Base-by-base conservation (phyloP, 2,329 filamentous ascomycete genomes). In the Penicillium sclerotiorum region DNA sequence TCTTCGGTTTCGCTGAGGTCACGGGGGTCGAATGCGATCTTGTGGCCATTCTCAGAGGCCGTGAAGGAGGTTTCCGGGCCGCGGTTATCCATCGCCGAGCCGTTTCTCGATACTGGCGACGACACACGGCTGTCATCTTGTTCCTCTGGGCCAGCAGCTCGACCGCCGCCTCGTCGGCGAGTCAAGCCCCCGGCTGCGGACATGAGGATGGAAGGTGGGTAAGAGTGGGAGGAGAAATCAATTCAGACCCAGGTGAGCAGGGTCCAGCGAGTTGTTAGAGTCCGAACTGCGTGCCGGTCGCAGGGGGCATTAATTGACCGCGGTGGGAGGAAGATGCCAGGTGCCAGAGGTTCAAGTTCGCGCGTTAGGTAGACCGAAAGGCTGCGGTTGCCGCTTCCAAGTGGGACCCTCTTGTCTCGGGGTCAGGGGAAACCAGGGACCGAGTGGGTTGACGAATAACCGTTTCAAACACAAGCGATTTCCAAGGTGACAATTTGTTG, bases 1-100 rank as follows among this genome's bases (percentile, higher is more conserved):
- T 99, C 94, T 61, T 88, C 90, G 74, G 86, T 96, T 80, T 99
- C 94, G 77, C 88, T 95, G 66, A 99, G 95, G 74, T 99, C 94
- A 73, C 93, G 83, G 52, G 94, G 94, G 73, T 99, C 94, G 72
- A 90, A 99, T 50, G 92, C 94, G 73, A 99, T 97, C 81, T 95
- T 96, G 82, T 97, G 94, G 60, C 94, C 94, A 77, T 96, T 96
- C 75, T 95, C 93, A 72, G 88, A 76, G 65, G 72, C 82, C 69
- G 81, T 91, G 79, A 95, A 97, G 66, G 88, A 93, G 53, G 94
- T 96, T 76, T 86, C 84, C 47, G 83, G 82, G 17, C 74, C 72
- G 57, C 80, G 75, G 62, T 78, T 69, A 52, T 78, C 78, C 62
- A 71, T 71, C 54, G 77, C 83, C 78, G 77, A 84, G 74, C 64